A percentile compares a stretch with the other conserved stretches of the same genome.
phyloP scores from a whole-genome alignment of 176 grass and related monocot species.

The Phragmites australis region DNA sequence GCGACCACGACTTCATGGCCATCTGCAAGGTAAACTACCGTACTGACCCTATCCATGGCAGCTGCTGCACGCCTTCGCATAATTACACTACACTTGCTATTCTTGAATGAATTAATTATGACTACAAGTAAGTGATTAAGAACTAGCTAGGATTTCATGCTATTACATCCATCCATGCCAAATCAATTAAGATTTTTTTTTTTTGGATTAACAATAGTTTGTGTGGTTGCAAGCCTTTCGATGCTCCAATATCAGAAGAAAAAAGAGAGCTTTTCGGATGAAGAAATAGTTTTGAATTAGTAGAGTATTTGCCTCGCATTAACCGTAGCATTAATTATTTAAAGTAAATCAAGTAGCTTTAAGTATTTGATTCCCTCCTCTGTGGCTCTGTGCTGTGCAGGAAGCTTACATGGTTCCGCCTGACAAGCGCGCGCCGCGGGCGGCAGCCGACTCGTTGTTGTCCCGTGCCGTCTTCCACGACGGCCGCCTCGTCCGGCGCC shows the following conservation, averaged over 20 bases:
- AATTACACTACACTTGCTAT: neutral
- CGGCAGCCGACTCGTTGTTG: slow-evolving; percentile 47
- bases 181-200: no score
- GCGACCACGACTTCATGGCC: slow-evolving; percentile 92
- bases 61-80: neutral
- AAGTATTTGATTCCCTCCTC: no score
- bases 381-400: slow-evolving; percentile 17
- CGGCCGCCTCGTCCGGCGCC: slow-evolving; percentile 74
- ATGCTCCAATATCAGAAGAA: no score
- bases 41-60: neutral
- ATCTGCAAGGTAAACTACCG: slow-evolving; percentile 70
- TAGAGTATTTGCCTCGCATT: no score
- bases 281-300: no score
- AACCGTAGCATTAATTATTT: no score
- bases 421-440: slow-evolving; percentile 44
- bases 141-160: neutral
- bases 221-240: neutral
- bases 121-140: neutral
- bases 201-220: neutral
- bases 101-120: neutral
- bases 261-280: neutral
- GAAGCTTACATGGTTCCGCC: slow-evolving; percentile 86
- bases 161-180: no score
- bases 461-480: slow-evolving; percentile 76
- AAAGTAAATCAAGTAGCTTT: no score